phyloP scores from a whole-genome alignment of 495 filamentous ascomycete genomes.

The Cairneyella variabilis region DNA sequence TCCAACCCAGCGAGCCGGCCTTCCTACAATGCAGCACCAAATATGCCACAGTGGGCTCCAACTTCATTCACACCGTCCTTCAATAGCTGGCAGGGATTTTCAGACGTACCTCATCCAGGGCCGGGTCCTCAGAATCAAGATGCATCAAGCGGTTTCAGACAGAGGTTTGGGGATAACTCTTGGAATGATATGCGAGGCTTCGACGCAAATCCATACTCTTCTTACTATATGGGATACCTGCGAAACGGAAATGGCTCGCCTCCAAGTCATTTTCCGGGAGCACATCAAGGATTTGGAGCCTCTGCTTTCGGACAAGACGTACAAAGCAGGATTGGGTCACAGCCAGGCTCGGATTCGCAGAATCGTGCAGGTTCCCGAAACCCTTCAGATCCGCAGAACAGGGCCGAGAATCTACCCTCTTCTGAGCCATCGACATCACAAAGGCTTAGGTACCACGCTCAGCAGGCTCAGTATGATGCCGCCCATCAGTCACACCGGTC shows the following conservation, averaged over 20 bases:
- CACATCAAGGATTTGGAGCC: no score
- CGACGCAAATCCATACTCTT: conserved; percentile 12
- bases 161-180: conserved; percentile 6
- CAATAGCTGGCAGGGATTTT: conserved; percentile 14
- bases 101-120: no score
- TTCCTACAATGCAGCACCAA: neutral
- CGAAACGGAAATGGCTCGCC: neutral
- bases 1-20: neutral
- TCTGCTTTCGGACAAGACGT: no score
- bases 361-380: no score
- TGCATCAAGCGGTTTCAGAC: neutral
- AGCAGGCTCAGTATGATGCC: no score
- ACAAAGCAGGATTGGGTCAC: no score
- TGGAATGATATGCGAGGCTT: conserved; percentile 15
- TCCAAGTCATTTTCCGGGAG: neutral
- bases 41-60: conserved; percentile 9
- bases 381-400: no score
- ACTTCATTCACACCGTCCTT: conserved; percentile 4
- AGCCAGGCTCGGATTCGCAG: no score
- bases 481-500: neutral
- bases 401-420: no score
- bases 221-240: neutral
- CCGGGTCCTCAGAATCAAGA: neutral
- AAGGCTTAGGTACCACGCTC: no score
- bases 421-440: no score